Evolutionary conservation across 495 filamentous ascomycete species (phyloP).

Genomic region (Thermothielavioides terrestris): DNA sequence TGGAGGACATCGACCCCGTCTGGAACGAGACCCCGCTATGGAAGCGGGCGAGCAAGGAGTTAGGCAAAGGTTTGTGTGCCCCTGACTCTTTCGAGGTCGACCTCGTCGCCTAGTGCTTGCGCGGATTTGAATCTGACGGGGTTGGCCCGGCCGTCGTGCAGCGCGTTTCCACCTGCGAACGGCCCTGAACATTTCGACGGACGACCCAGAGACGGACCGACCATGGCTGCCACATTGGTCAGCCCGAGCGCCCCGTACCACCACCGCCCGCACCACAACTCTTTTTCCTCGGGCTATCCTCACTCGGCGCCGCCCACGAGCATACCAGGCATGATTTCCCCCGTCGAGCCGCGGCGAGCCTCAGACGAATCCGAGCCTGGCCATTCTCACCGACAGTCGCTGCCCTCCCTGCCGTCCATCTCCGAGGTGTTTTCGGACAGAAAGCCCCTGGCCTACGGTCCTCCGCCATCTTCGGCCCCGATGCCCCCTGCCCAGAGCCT

Average conservation of each 20-base stretch:
- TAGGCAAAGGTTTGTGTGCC: constrained; percentile 41
- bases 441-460: constrained; percentile 29
- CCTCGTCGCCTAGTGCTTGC: no score
- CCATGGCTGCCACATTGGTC: constrained; percentile 43
- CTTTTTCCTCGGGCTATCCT: constrained; percentile 31
- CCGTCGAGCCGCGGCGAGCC: constrained; percentile 34
- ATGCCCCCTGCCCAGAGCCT: constrained; percentile 18
- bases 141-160: constrained; percentile 12
- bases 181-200: constrained; percentile 28
- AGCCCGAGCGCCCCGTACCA: constrained; percentile 36
- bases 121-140: constrained; percentile 11
- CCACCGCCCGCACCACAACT: constrained; percentile 27
- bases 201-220: constrained; percentile 30
- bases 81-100: neutral
- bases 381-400: constrained; percentile 37
- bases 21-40: constrained; percentile 37
- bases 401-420: constrained; percentile 42
- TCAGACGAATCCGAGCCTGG: constrained; percentile 32
- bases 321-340: constrained; percentile 39
- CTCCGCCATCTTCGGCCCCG: constrained; percentile 24
- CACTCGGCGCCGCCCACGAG: constrained; percentile 26
- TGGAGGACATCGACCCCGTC: constrained; percentile 8
- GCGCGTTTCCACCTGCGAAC: constrained; percentile 26
- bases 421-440: constrained; percentile 39
- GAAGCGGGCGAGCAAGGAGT: constrained; percentile 42